Conservation (phyloP, 805 yeast species). For the Monosporozyma unispora region DNA sequence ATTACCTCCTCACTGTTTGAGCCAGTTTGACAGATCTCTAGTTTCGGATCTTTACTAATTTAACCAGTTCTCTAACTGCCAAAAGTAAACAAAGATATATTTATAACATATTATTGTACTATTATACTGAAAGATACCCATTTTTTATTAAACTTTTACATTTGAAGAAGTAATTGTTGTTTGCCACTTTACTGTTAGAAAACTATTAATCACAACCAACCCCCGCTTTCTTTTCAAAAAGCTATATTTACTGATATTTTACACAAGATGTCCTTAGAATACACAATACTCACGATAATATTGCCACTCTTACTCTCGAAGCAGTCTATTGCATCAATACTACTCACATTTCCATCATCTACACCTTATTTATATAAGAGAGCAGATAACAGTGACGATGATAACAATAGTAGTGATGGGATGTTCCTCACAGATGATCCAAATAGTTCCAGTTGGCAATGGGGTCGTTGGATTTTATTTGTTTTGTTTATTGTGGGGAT, state of each 20-base stretch:
- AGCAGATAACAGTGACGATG: neutral
- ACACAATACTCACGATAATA: neutral
- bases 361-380: neutral
- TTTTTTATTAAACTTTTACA: too few species aligned
- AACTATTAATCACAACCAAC: neutral
- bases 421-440: slow-evolving; percentile 8
- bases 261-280: neutral
- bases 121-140: neutral
- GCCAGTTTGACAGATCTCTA: neutral
- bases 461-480: slow-evolving; percentile 58
- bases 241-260: too few species aligned
- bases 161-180: too few species aligned
- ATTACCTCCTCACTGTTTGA: too few species aligned
- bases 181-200: neutral
- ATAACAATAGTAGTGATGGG: neutral
- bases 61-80: neutral
- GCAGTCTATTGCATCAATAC: neutral
- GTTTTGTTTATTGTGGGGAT: slow-evolving; percentile 48
- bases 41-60: neutral
- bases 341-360: neutral
- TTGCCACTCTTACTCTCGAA: neutral
- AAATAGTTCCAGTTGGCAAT: slow-evolving; percentile 19
- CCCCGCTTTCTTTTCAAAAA: neutral
- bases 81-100: neutral
- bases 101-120: neutral